phyloP scores from a whole-genome alignment of 768 basidiomycete species.

The Mycena vulgaris region DNA sequence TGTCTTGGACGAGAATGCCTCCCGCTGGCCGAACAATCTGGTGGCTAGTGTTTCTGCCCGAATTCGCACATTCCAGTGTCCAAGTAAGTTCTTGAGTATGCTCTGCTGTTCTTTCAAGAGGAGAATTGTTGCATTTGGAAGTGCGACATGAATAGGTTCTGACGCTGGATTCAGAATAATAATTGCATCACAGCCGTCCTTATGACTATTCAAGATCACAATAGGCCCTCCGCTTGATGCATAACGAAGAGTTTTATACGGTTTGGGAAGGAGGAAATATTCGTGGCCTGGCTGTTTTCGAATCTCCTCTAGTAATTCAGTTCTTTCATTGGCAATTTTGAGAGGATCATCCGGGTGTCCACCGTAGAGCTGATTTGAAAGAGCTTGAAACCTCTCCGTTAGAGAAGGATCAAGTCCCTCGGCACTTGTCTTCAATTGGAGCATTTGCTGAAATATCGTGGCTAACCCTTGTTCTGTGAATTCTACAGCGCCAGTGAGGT shows the following conservation, averaged over 20 bases:
- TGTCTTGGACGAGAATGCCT: too few relatives aligned
- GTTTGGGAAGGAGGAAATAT: conserved; percentile 25
- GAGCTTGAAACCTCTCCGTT: background rate
- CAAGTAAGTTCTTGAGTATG: conserved; percentile 16
- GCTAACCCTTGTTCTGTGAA: conserved; percentile 10
- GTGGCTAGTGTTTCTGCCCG: too few relatives aligned
- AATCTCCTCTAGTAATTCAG: conserved; percentile 28
- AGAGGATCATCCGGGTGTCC: background rate
- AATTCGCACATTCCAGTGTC: background rate
- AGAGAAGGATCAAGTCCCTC: background rate
- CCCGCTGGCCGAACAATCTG: too few relatives aligned
- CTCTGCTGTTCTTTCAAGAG: background rate
- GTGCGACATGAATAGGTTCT: conserved; percentile 23
- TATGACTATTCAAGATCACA: conserved; percentile 33
- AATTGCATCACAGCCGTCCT: conserved; percentile 34
- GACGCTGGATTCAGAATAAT: conserved; percentile 25
- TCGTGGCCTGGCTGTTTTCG: conserved; percentile 26
- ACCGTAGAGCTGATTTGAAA: background rate
- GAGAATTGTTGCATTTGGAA: conserved; percentile 8
- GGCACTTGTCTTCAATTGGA: background rate
- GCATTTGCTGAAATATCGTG: conserved; percentile 11
- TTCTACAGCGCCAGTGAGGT: background rate
- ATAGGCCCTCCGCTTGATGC: conserved; percentile 37
- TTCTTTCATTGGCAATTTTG: too few relatives aligned
- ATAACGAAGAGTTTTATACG: conserved; percentile 14